Evolutionary conservation across 2,329 filamentous ascomycete species (phyloP).

Genomic region (Dryadomyces sulphureus): DNA sequence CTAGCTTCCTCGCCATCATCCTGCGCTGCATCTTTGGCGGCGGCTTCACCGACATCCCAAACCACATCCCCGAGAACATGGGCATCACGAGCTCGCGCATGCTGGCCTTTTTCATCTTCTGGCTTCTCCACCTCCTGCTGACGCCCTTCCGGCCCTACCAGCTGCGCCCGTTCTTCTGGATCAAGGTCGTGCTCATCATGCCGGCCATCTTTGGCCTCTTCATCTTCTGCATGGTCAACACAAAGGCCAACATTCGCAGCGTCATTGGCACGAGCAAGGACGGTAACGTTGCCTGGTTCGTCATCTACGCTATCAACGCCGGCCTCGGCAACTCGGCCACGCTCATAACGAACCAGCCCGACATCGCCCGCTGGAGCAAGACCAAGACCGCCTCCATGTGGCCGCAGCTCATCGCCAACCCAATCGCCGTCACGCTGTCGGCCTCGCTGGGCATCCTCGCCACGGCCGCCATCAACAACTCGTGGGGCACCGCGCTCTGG

Average conservation of each 20-base stretch:
- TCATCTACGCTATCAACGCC: conserved; percentile 22
- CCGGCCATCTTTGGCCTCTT: conserved; percentile 17
- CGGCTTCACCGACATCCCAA: conserved; percentile 18
- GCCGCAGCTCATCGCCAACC: conserved; percentile 25
- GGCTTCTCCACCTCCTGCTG: conserved; percentile 10
- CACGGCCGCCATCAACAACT: conserved; percentile 26
- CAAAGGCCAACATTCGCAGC: conserved; percentile 18
- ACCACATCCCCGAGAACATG: conserved; percentile 20
- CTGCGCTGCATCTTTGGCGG: conserved; percentile 18
- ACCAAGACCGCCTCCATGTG: conserved; percentile 23
- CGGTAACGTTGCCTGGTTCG: conserved; percentile 18
- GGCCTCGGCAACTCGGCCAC: conserved; percentile 19
- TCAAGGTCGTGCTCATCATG: conserved; percentile 24
- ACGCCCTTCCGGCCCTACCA: conserved; percentile 27
- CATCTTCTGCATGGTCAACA: conserved; percentile 25
- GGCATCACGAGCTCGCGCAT: conserved; percentile 12
- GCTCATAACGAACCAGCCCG: conserved; percentile 26
- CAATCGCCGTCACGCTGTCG: conserved; percentile 24
- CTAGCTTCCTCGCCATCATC: conserved; percentile 10
- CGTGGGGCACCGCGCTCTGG: conserved; percentile 19
- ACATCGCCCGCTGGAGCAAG: conserved; percentile 26
- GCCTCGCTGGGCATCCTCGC: conserved; percentile 27
- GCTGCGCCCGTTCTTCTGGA: conserved; percentile 27
- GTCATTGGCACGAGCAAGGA: conserved; percentile 13
- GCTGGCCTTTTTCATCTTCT: conserved; percentile 12